Evolutionary conservation across 345 rosid genomes (phyloP).

Genomic region (Litchi chinensis): DNA sequence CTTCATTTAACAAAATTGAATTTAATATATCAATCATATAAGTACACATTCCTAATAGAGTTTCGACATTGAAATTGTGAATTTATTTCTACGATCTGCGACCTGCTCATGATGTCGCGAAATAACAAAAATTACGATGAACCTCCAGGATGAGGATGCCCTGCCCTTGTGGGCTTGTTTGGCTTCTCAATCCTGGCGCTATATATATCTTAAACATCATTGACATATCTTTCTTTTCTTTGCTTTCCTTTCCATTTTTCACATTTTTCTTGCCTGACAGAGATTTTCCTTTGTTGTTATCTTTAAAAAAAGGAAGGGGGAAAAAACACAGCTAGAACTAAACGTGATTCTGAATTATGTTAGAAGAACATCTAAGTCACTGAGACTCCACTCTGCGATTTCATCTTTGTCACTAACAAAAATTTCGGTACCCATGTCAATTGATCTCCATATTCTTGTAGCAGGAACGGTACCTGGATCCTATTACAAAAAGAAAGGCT

Average conservation of each 20-base stretch:
- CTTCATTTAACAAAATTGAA: neutral
- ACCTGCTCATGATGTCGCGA: neutral
- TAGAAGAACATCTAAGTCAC: constrained; percentile 57
- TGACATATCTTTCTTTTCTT: neutral
- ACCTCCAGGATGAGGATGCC: constrained; percentile 8
- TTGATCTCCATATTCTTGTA: constrained; percentile 70
- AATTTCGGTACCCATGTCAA: constrained; percentile 68
- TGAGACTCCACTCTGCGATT: constrained; percentile 62
- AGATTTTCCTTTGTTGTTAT: neutral
- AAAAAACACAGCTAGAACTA: constrained; percentile 9
- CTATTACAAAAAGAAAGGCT: constrained; percentile 34
- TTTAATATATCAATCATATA: too few relatives aligned
- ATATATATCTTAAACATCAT: neutral
- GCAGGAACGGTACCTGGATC: constrained; percentile 64
- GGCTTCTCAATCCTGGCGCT: constrained; percentile 12
- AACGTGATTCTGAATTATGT: constrained; percentile 3
- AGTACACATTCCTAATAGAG: neutral
- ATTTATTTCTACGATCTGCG: neutral
- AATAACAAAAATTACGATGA: neutral
- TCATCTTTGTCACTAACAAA: constrained; percentile 44
- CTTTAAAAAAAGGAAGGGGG: neutral
- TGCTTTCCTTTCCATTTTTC: neutral
- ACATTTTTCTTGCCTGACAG: neutral
- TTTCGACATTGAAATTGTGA: neutral
- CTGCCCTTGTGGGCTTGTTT: constrained; percentile 11